Base-by-base conservation (phyloP, 371 early-diverging fungal genomes). In the Apophysomyces elegans region DNA sequence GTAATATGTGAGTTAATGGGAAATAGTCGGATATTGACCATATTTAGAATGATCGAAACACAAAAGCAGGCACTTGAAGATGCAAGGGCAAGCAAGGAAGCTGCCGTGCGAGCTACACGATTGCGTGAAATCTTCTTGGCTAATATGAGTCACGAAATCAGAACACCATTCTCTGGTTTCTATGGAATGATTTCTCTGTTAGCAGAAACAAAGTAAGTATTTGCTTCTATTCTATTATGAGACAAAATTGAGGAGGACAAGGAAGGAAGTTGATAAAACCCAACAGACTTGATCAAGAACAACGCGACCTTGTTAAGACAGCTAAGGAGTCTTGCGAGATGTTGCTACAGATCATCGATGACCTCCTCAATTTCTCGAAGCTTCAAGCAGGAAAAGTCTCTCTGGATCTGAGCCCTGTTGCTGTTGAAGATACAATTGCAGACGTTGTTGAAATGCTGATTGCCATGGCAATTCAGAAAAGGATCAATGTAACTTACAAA, bases 321-420 rank as follows among this genome's bases (percentile, higher is more conserved):
- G 85, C 87, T 7, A 86, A 85, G 57, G 84, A 81, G 4, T 84
- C 83, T 0, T 87, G 86, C 50, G 84, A 86, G 67, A 84, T 85
- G 64, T 45, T 88, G n/a, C 70, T 87, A 36, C 78, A 83, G 35
- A 84, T 88, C 37, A 88, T 88, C 64, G 86, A 88, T 59, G 88
- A 88, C 64, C 63, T 88, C 14, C 64, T 88, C 18, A 86, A 88
- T 69, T 88, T 88, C 56, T 86, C 86, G 64, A 88, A 87, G 41
- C 66, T 88, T 37, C 86, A 88, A 69, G 85, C 88, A 0, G 86
- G 87, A 32, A 88, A 88, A 50, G 84, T 88, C 5, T 72, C 79
- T 0, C 46, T 88, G 43, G 88, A 88, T 59, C 45, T 78, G 0
- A 71, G 80, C 4, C 79, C 83, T 5, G 58, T 88, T 12, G 70